phyloP scores from a whole-genome alignment of 148 eudicot genomes.

The Limonium bicolor region DNA sequence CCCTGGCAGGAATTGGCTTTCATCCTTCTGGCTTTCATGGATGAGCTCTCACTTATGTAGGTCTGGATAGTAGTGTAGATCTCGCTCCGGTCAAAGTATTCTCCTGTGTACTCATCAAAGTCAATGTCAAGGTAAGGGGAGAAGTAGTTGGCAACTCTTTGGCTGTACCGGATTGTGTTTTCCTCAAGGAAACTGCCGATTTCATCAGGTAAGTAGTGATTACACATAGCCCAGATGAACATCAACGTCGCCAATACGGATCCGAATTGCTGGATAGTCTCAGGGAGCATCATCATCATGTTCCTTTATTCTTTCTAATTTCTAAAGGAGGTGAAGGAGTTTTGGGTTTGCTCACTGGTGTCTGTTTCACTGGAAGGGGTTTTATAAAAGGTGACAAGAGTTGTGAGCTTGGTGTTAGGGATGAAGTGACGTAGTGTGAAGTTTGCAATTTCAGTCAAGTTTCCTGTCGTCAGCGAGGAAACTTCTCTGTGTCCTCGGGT shows the following conservation, averaged over 20 bases:
- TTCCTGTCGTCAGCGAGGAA: too few species aligned
- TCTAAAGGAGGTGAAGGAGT: too few species aligned
- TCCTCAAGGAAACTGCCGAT: neutral
- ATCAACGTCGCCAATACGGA: neutral
- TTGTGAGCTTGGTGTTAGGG: too few species aligned
- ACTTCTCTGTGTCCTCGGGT: too few species aligned
- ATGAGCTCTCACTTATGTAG: conserved; percentile 18
- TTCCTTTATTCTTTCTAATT: too few species aligned
- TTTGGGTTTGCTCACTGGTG: too few species aligned
- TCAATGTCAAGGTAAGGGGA: conserved; percentile 1
- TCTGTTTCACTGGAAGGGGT: too few species aligned
- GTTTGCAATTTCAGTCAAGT: too few species aligned
- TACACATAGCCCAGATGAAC: conserved; percentile 2
- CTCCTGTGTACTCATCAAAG: neutral
- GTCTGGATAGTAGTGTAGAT: conserved; percentile 13
- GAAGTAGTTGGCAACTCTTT: neutral
- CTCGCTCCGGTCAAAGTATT: neutral
- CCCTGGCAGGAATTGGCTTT: conserved; percentile 17
- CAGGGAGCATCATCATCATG: conserved; percentile 1
- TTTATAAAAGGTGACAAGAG: too few species aligned
- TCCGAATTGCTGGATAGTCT: neutral
- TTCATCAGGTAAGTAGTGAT: neutral
- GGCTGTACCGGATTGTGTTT: neutral
- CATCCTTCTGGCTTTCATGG: conserved; percentile 14
- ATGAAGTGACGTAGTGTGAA: too few species aligned